Base-by-base conservation (phyloP, 805 yeast species). In the Zygotorulaspora danielsina region DNA sequence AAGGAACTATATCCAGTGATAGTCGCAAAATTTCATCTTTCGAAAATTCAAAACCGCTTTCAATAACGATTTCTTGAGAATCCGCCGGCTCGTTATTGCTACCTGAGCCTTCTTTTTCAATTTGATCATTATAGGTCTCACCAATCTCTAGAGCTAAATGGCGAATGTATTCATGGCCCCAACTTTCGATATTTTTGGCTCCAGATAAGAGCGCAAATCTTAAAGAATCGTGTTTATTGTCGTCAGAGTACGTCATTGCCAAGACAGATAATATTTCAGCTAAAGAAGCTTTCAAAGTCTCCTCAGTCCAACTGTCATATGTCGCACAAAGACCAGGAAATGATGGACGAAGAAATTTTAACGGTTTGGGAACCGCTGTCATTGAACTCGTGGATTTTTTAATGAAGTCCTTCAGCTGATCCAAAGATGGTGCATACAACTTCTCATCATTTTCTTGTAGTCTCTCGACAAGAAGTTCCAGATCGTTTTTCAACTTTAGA, bases 301-400 rank as follows among this genome's bases (percentile, higher is more conserved):
- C 54, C 37, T 70, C 67, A 9, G 70, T 64, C 96, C 96, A 87
- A 24, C 70, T 68, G 25, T 75, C 79, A 61, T 81, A 84, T 27
- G 84, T 65, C 39, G 69, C 73, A 22, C 77, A 76, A 54, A 93
- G 70, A n/a, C 71, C 55, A 15, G 81, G 79, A 59, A 81, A 93
- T 56, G 79, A 85, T 6, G 97, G 96, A 56, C 96, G 79, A 49
- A 93, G 73, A 61, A 93, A 93, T 69, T 93, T 94, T 66, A 93
- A 76, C 4, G 99, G 99, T 65, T 93, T 93, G 26, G 99, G 99
- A 36, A 93, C 98, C 2, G 99, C 99, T 2, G 98, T 93, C 97
- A 93, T 93, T 6, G 97, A 89, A 26, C 96, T 85, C 2, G 99
- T 93, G 9, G 97, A 84, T 39, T 93, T 94, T 50, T 86, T 78